A percentile compares a stretch with the other conserved stretches of the same genome.
Evolutionary conservation across 306 rosid genomes (phyloP).

Genomic region (Prunus dulcis): DNA sequence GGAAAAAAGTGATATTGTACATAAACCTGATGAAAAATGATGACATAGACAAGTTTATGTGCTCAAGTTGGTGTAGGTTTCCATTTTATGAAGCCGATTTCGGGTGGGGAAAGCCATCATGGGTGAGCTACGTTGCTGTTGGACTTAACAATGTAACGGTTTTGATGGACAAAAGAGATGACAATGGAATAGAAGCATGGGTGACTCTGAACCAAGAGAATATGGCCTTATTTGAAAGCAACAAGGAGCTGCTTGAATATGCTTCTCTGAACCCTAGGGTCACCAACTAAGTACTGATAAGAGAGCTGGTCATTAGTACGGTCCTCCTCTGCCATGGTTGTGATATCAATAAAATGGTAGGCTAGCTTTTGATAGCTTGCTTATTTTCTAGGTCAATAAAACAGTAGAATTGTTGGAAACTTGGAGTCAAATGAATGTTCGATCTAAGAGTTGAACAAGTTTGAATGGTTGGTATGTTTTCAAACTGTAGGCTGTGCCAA

Average conservation of each 20-base stretch:
- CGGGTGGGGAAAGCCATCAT: conserved; percentile 35
- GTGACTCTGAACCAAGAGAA: conserved; percentile 13
- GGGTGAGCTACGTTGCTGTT: conserved; percentile 20
- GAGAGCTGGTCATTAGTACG: neutral
- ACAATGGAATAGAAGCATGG: conserved; percentile 30
- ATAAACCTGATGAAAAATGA: neutral
- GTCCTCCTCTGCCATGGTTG: neutral
- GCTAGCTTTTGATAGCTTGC: too few species aligned
- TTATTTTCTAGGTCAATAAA: too few species aligned
- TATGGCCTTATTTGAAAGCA: conserved; percentile 19
- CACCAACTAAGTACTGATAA: neutral
- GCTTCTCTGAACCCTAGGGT: conserved; percentile 16
- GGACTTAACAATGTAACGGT: conserved; percentile 3
- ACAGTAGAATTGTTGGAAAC: too few species aligned
- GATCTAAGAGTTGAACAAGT: too few species aligned
- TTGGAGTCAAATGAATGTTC: too few species aligned
- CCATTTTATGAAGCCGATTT: conserved; percentile 17
- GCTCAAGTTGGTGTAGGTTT: conserved; percentile 29
- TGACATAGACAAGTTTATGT: neutral
- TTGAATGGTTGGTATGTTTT: too few species aligned
- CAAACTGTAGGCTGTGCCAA: too few species aligned
- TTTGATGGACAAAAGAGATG: conserved; percentile 25
- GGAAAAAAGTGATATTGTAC: neutral
- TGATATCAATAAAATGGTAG: neutral
- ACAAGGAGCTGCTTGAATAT: conserved; percentile 21